phyloP scores from a whole-genome alignment of 352 stramenopile genomes.

The Aphanomyces invadans region DNA sequence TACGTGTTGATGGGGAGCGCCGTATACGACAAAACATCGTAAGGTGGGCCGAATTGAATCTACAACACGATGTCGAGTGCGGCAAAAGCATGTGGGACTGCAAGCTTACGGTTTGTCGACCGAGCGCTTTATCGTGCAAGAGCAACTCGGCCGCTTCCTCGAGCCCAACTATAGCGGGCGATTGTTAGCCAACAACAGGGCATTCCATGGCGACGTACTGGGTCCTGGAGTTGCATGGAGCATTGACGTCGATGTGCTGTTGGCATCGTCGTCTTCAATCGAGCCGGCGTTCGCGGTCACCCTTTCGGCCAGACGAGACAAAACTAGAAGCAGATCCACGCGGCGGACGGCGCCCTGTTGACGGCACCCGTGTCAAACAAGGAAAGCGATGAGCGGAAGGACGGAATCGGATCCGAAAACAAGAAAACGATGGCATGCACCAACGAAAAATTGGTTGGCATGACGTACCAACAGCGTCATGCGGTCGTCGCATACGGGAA shows the following conservation, averaged over 20 bases:
- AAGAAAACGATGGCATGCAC: too few relatives aligned
- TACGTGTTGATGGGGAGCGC: conserved; percentile 71
- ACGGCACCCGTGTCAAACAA: not conserved
- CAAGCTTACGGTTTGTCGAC: not conserved
- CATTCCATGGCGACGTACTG: too few relatives aligned
- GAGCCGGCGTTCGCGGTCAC: not conserved
- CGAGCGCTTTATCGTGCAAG: not conserved
- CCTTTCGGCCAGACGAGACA: conserved; percentile 38
- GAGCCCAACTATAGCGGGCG: not conserved
- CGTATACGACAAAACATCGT: conserved; percentile 49
- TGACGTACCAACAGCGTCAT: conserved; percentile 50
- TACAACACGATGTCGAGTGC: too few relatives aligned
- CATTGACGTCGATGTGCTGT: conserved; percentile 24
- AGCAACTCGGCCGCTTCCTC: not conserved
- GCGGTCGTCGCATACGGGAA: conserved; percentile 59
- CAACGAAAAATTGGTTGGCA: too few relatives aligned
- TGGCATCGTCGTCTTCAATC: conserved; percentile 46
- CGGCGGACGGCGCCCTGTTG: conserved; percentile 59
- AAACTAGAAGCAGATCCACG: conserved; percentile 67
- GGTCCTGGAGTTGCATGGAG: too few relatives aligned
- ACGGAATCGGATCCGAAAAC: too few relatives aligned
- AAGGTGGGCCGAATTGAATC: conserved; percentile 62
- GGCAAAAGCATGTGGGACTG: too few relatives aligned
- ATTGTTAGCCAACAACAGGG: not conserved
- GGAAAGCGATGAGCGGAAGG: too few relatives aligned